Conservation (phyloP, 2,329 filamentous ascomycete genomes). For the Neocatenulostroma microsporum region DNA sequence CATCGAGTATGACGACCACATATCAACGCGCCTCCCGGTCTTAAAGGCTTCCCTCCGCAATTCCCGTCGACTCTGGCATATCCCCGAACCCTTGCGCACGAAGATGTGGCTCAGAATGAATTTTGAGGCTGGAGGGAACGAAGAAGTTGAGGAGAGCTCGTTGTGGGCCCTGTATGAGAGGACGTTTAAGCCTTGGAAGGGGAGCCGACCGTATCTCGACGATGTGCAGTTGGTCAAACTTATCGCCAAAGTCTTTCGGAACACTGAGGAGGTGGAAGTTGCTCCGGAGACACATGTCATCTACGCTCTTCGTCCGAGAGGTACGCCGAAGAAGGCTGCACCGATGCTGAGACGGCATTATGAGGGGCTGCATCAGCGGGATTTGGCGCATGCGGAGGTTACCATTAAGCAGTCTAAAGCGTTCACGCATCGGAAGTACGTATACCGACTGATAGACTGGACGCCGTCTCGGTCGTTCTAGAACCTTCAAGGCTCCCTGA, state of each 20-base stretch:
- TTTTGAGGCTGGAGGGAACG: slow-evolving; percentile 1
- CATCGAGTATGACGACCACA: background rate
- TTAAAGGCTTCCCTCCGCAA: background rate
- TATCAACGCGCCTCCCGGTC: background rate
- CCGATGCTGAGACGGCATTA: background rate
- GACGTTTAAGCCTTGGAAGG: background rate
- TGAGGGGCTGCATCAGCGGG: background rate
- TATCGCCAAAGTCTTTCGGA: background rate
- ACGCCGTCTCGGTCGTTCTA: background rate
- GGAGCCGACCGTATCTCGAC: background rate
- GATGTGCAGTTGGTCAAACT: background rate
- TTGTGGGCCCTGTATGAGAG: background rate
- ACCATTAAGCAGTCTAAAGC: too few relatives aligned
- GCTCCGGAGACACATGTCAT: background rate
- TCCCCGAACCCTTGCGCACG: slow-evolving; percentile 4
- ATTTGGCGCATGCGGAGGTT: too few relatives aligned
- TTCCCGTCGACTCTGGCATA: background rate
- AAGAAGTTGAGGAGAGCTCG: background rate
- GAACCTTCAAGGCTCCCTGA: too few relatives aligned
- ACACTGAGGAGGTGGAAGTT: slow-evolving; percentile 1
- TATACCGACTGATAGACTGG: background rate
- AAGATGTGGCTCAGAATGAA: slow-evolving; percentile 3
- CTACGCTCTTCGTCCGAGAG: slow-evolving; percentile 1
- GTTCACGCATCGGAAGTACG: too few relatives aligned
- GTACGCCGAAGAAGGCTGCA: background rate